Evolutionary conservation across 805 yeast genomes (phyloP), one percentile per base, ranked within the genome.

Genomic region (Schwanniomyces yamadae): DNA sequence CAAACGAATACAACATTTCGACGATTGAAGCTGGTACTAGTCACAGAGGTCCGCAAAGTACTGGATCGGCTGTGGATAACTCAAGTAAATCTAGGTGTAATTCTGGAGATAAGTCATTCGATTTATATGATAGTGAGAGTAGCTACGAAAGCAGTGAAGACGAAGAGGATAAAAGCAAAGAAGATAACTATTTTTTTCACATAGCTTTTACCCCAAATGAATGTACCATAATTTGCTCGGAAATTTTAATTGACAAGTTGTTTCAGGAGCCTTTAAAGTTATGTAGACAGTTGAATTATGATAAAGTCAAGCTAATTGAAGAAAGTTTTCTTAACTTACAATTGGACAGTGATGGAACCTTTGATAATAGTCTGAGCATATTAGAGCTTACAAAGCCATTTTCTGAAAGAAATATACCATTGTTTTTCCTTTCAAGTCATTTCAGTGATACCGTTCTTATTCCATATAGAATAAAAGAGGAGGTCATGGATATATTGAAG

Each of bases 141-240:
- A 26, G 27, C 16, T 6, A 29, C n/a, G 20, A 24, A 6, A 38
- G 34, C 6, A 24, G 5, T 5, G 2, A n/a, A 6, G 45, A 39
- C 7, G 39, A 41, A 5, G 44, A 40, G 4, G 52, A 48, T 15
- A 47, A 48, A 2, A 53, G 50, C 12, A 56, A 57, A 2, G 71
- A 63, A 19, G 75, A 66, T 34, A 67, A 69, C 21, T 50, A 53
- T 33, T 79, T 81, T 50, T 73, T 78, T 48, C 84, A 78, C 49
- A 63, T 81, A 23, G 81, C 84, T 2, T 73, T 76, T 47, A 77
- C 84, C 1, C 82, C 82, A 0, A 54, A 61, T n/a, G 86, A 80
- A 48, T 73, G 82, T 42, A 78, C 85, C 0, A 58, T 81, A 5
- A 79, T 81, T 44, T 75, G 80, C 41, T 61, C 78, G 1, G 52